Conservation (phyloP, 1,139 yeast species). For the Yamadazyma atmosphaerica region DNA sequence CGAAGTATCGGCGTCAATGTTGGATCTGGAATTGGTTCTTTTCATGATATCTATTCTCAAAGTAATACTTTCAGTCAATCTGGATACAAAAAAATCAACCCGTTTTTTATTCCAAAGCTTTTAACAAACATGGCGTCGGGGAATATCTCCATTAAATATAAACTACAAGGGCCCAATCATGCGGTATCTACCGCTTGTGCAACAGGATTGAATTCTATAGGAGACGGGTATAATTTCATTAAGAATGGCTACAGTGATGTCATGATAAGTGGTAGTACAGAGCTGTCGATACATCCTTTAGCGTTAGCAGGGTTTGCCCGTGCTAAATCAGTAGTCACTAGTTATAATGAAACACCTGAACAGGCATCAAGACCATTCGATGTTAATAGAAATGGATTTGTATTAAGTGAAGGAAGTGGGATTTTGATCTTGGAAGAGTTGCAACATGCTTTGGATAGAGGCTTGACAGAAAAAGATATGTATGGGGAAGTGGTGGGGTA, state of each 20-base stretch:
- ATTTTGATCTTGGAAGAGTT: conserved; percentile 72
- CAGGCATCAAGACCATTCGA: conserved; percentile 90
- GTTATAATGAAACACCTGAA: conserved; percentile 58
- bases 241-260: conserved; percentile 78
- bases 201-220: conserved; percentile 90
- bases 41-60: conserved; percentile 70
- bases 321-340: conserved; percentile 76
- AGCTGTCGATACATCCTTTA: conserved; percentile 82
- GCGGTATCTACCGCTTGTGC: conserved; percentile 95
- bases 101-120: conserved; percentile 80
- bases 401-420: conserved; percentile 92
- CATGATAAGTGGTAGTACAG: conserved; percentile 93
- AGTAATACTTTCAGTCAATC: conserved; percentile 45
- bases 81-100: conserved; percentile 78
- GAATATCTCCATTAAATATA: conserved; percentile 75
- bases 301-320: conserved; percentile 91
- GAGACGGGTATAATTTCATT: conserved; percentile 87
- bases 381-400: conserved; percentile 75
- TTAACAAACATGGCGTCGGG: conserved; percentile 96
- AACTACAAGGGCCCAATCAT: conserved; percentile 82
- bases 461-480: conserved; percentile 52
- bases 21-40: conserved; percentile 93
- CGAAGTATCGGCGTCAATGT: conserved; percentile 67
- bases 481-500: conserved; percentile 85
- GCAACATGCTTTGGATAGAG: conserved; percentile 71